phyloP scores from a whole-genome alignment of 1,284 basidiomycete species.

The Anthracocystis panici-leucophaei region DNA sequence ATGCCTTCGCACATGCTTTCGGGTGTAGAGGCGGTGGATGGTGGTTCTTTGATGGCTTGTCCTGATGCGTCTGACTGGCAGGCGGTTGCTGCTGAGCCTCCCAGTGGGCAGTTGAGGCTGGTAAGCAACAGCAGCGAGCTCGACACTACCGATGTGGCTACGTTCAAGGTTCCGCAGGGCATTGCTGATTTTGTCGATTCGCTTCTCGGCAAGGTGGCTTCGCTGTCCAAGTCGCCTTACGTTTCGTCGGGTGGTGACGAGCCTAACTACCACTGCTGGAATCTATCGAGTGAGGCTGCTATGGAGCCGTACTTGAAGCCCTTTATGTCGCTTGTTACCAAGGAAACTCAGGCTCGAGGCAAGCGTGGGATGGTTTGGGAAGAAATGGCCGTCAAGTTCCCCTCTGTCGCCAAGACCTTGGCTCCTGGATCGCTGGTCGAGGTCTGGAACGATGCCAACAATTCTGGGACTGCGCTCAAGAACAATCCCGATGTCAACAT shows the following conservation, averaged over 20 bases:
- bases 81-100: slow-evolving; percentile 74
- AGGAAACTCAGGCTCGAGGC: slow-evolving; percentile 71
- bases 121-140: slow-evolving; percentile 71
- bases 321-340: slow-evolving; percentile 76
- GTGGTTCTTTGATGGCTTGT: slow-evolving; percentile 80
- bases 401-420: slow-evolving; percentile 71
- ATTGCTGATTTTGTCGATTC: slow-evolving; percentile 58
- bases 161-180: slow-evolving; percentile 70
- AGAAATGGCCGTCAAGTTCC: slow-evolving; percentile 70
- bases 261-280: slow-evolving; percentile 79
- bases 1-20: slow-evolving; percentile 83
- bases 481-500: slow-evolving; percentile 78
- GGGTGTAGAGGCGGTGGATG: slow-evolving; percentile 76
- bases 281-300: slow-evolving; percentile 44
- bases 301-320: slow-evolving; percentile 71
- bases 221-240: slow-evolving; percentile 75
- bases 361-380: slow-evolving; percentile 81
- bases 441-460: slow-evolving; percentile 78
- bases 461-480: slow-evolving; percentile 76
- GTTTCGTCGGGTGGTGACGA: slow-evolving; percentile 88
- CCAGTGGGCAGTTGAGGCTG: slow-evolving; percentile 78
- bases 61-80: slow-evolving; percentile 76
- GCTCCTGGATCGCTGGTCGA: slow-evolving; percentile 79
- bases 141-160: slow-evolving; percentile 71
- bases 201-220: slow-evolving; percentile 55